phyloP scores from a whole-genome alignment of 352 stramenopile genomes.

The Phytophthora sansomeana region DNA sequence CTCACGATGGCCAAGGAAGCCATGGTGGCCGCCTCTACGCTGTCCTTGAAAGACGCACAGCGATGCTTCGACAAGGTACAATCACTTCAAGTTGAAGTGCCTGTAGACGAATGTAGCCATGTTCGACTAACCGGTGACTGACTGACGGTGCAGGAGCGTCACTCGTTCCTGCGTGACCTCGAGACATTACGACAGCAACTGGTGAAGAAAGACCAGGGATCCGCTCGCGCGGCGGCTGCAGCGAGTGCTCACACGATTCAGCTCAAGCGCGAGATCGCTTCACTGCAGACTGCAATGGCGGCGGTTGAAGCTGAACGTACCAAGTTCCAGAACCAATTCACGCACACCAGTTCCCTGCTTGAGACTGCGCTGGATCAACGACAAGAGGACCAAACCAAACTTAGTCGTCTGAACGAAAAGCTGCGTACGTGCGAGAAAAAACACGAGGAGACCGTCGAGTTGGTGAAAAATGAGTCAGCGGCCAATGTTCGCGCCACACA shows the following conservation, averaged over 20 bases:
- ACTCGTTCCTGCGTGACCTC: conserved; percentile 68
- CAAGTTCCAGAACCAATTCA: conserved; percentile 60
- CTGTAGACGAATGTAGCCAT: conserved; percentile 37
- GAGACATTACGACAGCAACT: conserved; percentile 79
- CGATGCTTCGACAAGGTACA: conserved; percentile 79
- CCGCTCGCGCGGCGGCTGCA: conserved; percentile 51
- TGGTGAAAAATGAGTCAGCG: conserved; percentile 65
- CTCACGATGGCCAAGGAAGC: conserved; percentile 30
- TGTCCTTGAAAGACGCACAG: conserved; percentile 79
- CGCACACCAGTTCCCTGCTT: conserved; percentile 75
- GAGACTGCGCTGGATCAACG: conserved; percentile 80
- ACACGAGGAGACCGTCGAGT: conserved; percentile 62
- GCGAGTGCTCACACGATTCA: conserved; percentile 74
- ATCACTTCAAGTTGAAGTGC: conserved; percentile 30
- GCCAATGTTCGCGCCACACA: conserved; percentile 63
- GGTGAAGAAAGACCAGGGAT: conserved; percentile 75
- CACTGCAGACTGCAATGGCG: conserved; percentile 53
- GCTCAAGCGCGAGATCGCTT: conserved; percentile 81
- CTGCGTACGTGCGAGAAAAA: conserved; percentile 70
- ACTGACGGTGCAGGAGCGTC: conserved; percentile 55
- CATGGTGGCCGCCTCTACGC: conserved; percentile 38
- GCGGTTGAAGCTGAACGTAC: conserved; percentile 56
- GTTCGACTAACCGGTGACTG: neutral
- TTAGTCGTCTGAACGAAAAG: conserved; percentile 55
- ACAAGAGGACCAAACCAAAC: conserved; percentile 68